A percentile compares a stretch with the other conserved stretches of the same genome.
These are phyloP conservation scores for Sporisorium sorghi DNA, from an alignment of 1,284 basidiomycete genomes.

Conservation along the genomic window DNA sequence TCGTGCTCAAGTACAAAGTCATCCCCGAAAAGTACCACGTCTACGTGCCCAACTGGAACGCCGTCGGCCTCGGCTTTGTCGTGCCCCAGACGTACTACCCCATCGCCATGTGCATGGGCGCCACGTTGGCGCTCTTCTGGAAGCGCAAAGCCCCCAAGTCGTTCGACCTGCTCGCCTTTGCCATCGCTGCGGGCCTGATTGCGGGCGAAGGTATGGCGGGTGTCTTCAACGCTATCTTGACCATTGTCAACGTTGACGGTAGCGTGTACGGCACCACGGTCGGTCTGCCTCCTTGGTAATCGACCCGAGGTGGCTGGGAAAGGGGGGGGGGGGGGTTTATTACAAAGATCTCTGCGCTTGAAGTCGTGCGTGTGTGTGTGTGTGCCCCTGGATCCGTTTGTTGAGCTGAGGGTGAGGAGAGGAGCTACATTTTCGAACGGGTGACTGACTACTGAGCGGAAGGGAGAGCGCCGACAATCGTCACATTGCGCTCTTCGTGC, in stretches of 20 bases:
- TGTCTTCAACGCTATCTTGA: constrained; percentile 74
- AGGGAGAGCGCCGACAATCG: constrained; percentile 35
- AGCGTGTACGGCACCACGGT: constrained; percentile 39
- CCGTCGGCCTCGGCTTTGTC: constrained; percentile 75
- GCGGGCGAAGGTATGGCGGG: constrained; percentile 79
- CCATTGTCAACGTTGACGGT: constrained; percentile 56
- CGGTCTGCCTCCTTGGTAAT: constrained; percentile 57
- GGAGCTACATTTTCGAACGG: not conserved
- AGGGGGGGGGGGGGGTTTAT: too few relatives aligned
- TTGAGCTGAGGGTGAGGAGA: too few relatives aligned
- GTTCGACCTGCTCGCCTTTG: constrained; percentile 75
- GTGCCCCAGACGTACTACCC: constrained; percentile 68
- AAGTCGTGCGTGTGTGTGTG: too few relatives aligned
- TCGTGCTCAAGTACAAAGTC: constrained; percentile 73
- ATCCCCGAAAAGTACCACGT: constrained; percentile 74
- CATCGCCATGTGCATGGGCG: constrained; percentile 65
- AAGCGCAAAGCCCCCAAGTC: constrained; percentile 70
- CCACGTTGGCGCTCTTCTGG: constrained; percentile 72
- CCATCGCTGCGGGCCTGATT: constrained; percentile 75
- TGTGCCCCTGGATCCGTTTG: not conserved
- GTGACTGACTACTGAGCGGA: not conserved
- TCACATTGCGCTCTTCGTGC: constrained; percentile 50
- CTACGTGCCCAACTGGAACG: constrained; percentile 78
- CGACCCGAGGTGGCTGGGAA: too few relatives aligned
- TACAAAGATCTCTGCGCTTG: too few relatives aligned